A percentile compares a stretch with the other conserved stretches of the same genome.
Conservation (phyloP, 2,329 filamentous ascomycete species). For the Acrocalymma vagum region DNA sequence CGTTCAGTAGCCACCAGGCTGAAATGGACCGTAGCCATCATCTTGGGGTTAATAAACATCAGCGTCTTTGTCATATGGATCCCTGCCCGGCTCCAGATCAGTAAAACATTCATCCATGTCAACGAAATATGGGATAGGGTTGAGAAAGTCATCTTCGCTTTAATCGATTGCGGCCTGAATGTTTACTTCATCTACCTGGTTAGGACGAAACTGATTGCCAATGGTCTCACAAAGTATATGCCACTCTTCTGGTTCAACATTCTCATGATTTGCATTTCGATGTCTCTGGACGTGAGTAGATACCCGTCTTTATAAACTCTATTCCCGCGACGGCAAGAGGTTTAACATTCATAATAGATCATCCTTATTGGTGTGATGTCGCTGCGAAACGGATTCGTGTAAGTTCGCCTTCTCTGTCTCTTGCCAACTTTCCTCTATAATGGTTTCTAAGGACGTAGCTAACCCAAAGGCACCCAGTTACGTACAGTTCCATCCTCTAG, state of each 20-base stretch:
- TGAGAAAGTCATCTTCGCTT: constrained; percentile 35
- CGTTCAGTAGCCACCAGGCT: no score
- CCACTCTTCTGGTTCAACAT: constrained; percentile 53
- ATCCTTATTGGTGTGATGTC: constrained; percentile 53
- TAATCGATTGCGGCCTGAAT: constrained; percentile 36
- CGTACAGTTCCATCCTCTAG: constrained; percentile 56
- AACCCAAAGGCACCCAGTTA: no score
- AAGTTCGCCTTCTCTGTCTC: constrained; percentile 9
- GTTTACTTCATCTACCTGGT: constrained; percentile 46
- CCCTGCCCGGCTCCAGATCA: constrained; percentile 34
- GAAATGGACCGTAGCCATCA: no score
- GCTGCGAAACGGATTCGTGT: constrained; percentile 48
- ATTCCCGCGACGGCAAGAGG: no score
- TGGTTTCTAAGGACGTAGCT: no score
- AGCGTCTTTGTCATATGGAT: constrained; percentile 41
- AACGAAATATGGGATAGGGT: constrained; percentile 38
- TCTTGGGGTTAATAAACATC: constrained; percentile 34
- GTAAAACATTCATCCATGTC: constrained; percentile 24
- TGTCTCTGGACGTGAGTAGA: no score
- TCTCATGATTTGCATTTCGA: no score
- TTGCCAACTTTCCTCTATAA: no score
- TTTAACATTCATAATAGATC: constrained; percentile 56
- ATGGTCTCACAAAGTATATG: constrained; percentile 57
- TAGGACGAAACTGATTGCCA: constrained; percentile 51
- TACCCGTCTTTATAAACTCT: no score